Conservation (phyloP, 1,284 basidiomycete genomes). For the Anthracocystis walkeri region DNA sequence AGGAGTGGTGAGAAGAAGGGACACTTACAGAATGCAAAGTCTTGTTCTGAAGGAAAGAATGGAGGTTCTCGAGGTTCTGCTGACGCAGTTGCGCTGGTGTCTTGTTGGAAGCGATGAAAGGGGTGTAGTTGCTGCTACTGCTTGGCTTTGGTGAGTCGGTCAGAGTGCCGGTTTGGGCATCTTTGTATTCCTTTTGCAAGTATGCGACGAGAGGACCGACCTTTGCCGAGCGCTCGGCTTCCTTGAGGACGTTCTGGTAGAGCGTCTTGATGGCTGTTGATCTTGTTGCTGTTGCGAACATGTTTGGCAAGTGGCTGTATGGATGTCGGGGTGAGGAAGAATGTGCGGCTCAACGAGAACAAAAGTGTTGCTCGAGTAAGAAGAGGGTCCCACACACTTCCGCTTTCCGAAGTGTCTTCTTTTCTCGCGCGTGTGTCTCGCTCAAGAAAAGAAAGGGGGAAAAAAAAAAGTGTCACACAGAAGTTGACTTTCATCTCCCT, state of each 20-base stretch:
- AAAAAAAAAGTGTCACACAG: not conserved
- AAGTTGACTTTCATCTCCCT: not conserved
- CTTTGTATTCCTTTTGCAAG: constrained; percentile 34
- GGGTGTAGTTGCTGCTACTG: constrained; percentile 19
- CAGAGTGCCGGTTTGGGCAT: constrained; percentile 2
- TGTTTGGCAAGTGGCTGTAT: not conserved
- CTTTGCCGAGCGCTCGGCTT: constrained; percentile 35
- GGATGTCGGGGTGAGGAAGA: not conserved
- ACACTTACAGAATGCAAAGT: constrained; percentile 74
- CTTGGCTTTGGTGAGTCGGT: constrained; percentile 1
- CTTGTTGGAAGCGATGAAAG: constrained; percentile 35
- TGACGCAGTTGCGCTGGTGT: constrained; percentile 27
- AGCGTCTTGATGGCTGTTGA: constrained; percentile 29
- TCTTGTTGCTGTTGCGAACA: constrained; percentile 35
- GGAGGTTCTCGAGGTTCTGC: constrained; percentile 74
- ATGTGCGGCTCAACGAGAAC: not conserved
- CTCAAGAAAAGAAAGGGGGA: not conserved
- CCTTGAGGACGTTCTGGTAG: constrained; percentile 35
- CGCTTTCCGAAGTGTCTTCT: constrained; percentile 22
- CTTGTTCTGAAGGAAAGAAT: constrained; percentile 80
- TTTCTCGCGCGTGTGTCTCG: constrained; percentile 25
- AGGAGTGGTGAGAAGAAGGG: constrained; percentile 10
- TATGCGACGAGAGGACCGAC: constrained; percentile 35
- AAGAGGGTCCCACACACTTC: constrained; percentile 16
- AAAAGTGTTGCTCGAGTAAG: not conserved